Base-by-base conservation (phyloP, 192 early-diverging fungal genomes). In the Phycomyces nitens region DNA sequence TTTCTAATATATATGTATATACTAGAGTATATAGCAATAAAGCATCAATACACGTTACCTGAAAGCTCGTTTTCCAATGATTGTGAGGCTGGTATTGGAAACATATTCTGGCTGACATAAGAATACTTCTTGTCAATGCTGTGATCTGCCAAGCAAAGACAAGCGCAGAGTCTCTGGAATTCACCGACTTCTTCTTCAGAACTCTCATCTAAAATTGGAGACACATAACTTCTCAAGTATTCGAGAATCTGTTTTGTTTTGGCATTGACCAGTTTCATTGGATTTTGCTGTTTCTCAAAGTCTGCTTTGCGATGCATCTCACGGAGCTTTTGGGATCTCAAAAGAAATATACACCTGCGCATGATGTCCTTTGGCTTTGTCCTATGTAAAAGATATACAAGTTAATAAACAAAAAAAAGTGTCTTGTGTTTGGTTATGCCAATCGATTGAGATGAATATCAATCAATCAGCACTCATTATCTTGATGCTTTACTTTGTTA, bases 321-420 rank as follows among this genome's bases (percentile, higher is more conserved):
- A 49, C 87, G 76, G 43, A 93, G 94, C 50, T 86, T 78, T 56
- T 91, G 92, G 43, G 84, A 77, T 12, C 95, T 90, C 29, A 96
- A 86, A 2, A 86, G 73, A 64, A 90, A 97, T 29, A 84, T 76
- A 12, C 86, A 84, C 24, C 81, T 81, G 34, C 92, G 82, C 24
- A 94, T 70, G 51, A 96, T 85, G 56, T 92, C 88, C 6, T 72
- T 70, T 3, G 86, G 71, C 34, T 60, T 77, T 1, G 94, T 93
- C 60, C 80, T 81, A n/a, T n/a, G n/a, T n/a, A n/a, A n/a, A n/a
- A n/a, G n/a, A n/a, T n/a, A n/a, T n/a, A 59, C 14, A 53, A 50
- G 27, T 34, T 3, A 55, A 24, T 16, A n/a, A n/a, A n/a, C n/a
- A n/a, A n/a, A n/a, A n/a, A n/a, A n/a, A n/a, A n/a, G n/a, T n/a